These are phyloP conservation scores for Lecanicillium sp. DNA, from an alignment of 2,329 filamentous ascomycete genomes.

Conservation along the genomic window DNA sequence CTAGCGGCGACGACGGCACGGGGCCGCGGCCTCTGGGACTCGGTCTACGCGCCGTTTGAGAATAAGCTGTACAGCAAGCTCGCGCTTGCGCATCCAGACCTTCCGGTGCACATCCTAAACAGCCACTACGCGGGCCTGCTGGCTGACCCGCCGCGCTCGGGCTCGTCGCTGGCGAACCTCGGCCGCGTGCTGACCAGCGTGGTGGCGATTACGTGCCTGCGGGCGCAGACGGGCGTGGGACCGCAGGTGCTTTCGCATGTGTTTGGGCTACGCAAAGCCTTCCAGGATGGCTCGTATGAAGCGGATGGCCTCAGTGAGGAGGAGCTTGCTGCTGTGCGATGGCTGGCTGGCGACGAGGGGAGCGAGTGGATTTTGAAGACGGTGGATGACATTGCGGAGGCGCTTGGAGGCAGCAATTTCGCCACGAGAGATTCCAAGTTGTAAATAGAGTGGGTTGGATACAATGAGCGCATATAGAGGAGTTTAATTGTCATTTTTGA, in stretches of 20 bases:
- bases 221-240: slow-evolving; percentile 73
- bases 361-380: slow-evolving; percentile 37
- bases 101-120: slow-evolving; percentile 72
- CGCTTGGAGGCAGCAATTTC: slow-evolving; percentile 36
- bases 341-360: slow-evolving; percentile 38
- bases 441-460: slow-evolving; percentile 7
- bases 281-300: slow-evolving; percentile 55
- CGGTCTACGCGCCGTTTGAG: slow-evolving; percentile 69
- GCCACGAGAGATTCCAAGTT: slow-evolving; percentile 20
- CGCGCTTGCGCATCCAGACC: slow-evolving; percentile 67
- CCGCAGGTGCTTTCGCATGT: slow-evolving; percentile 78
- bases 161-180: slow-evolving; percentile 37
- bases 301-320: slow-evolving; percentile 23
- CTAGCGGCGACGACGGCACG: slow-evolving; percentile 47
- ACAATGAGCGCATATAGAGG: no score
- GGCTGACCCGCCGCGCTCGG: slow-evolving; percentile 52
- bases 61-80: slow-evolving; percentile 64
- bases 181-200: slow-evolving; percentile 67
- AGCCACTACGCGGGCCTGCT: slow-evolving; percentile 69
- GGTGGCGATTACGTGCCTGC: slow-evolving; percentile 65
- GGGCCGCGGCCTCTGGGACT: slow-evolving; percentile 64
- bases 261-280: slow-evolving; percentile 70
- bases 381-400: slow-evolving; percentile 36
- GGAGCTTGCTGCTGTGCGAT: slow-evolving; percentile 24
- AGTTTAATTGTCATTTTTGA: no score